phyloP scores from a whole-genome alignment of 768 basidiomycete species.

The Collybia sordida region DNA sequence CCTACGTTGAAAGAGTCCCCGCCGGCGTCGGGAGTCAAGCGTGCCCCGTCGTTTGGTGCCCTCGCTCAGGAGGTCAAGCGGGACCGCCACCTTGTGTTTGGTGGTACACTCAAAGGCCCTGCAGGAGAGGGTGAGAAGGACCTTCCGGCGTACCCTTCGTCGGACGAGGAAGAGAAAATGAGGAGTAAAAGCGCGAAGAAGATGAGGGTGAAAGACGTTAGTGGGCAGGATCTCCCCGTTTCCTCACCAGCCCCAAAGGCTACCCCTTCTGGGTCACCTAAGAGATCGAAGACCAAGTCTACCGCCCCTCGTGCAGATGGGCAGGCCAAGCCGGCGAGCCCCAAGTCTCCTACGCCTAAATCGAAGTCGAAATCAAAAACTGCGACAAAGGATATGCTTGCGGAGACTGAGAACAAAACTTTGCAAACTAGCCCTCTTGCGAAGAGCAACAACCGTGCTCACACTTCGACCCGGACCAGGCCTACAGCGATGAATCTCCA shows the following conservation, averaged over 20 bases:
- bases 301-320: constrained; percentile 13
- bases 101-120: constrained; percentile 3
- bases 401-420: not conserved
- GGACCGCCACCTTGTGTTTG: constrained; percentile 12
- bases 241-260: constrained; percentile 17
- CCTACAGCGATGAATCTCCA: constrained; percentile 48
- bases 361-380: constrained; percentile 7
- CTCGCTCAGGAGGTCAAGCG: constrained; percentile 28
- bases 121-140: constrained; percentile 31
- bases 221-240: constrained; percentile 16
- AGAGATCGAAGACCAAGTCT: constrained; percentile 20
- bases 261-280: constrained; percentile 17
- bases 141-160: constrained; percentile 49
- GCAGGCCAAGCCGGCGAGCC: constrained; percentile 12
- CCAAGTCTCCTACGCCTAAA: constrained; percentile 25
- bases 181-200: constrained; percentile 65
- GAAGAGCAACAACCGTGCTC: not conserved
- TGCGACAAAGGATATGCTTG: not conserved
- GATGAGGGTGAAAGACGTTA: constrained; percentile 35
- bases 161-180: constrained; percentile 75
- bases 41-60: constrained; percentile 59
- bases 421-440: not conserved
- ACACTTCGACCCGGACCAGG: constrained; percentile 16
- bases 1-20: constrained; percentile 11
- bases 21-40: constrained; percentile 40